Evolutionary conservation across 768 basidiomycete genomes (phyloP), one percentile per base, ranked within the genome.

Genomic region (Phaffia australis): DNA sequence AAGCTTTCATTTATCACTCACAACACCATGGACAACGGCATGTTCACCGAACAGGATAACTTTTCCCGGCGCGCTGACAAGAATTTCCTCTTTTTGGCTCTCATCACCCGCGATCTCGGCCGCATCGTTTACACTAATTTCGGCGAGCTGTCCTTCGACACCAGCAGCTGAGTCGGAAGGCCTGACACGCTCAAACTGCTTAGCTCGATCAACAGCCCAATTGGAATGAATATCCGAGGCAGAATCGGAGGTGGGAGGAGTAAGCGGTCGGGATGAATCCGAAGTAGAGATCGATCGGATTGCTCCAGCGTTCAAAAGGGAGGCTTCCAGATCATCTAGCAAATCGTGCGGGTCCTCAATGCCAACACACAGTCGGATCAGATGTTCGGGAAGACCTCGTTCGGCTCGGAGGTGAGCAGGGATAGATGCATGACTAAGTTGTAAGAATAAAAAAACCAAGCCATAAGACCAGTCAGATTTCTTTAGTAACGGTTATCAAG

Each of bases 21-120:
- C 91, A 60, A 91, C 87, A 63, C 95, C 95, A 75, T 98, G 87
- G 23, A 99, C 95, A 60, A 99, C 95, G 21, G 95, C 94, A 76
- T 99, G 95, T 78, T 99, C 95, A 57, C 95, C 95, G 71, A 98
- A 99, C 69, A 99, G 76, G 70, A 99, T 98, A 66, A 98, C 88
- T 75, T 99, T 99, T 29, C 95, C 95, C 9, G 95, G 95, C 2
- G 95, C 91, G 65, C 90, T 92, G 66, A 97, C 86, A 61, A 95
- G 81, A 56, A 77, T 74, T 48, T 76, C 76, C 29, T 71, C 70
- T 61, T 42, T 42, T 11, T 42, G 35, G 11, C 35, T 42, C 11
- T 70, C 69, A 46, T 73, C 71, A n/a, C 71, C 69, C 23, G 69
- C 54, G 9, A 55, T 58, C 30, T 46, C 63, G 18, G 64, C 48